phyloP scores from a whole-genome alignment of 2,329 filamentous ascomycete species.

The Apiospora aurea region DNA sequence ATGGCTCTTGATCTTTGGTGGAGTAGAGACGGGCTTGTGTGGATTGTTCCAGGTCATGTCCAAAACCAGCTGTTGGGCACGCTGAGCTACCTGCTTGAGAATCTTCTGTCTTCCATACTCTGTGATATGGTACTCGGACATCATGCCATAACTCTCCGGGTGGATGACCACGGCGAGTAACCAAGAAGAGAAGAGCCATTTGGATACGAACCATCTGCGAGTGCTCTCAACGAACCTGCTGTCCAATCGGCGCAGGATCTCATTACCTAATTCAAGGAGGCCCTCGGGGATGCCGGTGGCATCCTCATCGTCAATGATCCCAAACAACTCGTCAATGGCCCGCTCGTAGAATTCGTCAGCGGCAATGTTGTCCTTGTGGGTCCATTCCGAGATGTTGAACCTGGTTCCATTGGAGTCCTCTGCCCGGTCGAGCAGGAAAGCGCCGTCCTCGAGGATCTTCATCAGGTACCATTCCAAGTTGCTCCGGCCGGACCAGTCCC shows the following conservation, averaged over 20 bases:
- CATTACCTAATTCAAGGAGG: constrained; percentile 82
- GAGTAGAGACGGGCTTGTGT: constrained; percentile 65
- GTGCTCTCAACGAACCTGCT: constrained; percentile 76
- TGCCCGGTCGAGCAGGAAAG: constrained; percentile 86
- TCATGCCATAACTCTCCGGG: constrained; percentile 81
- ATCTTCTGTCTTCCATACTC: constrained; percentile 88
- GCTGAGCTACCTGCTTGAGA: constrained; percentile 79
- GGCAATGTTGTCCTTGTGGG: constrained; percentile 79
- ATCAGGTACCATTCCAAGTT: constrained; percentile 95
- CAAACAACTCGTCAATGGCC: constrained; percentile 82
- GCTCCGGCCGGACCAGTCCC: constrained; percentile 87
- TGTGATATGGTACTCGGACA: constrained; percentile 91
- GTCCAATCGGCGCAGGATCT: constrained; percentile 80
- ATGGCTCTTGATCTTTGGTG: constrained; percentile 69
- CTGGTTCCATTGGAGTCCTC: constrained; percentile 78
- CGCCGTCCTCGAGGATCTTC: constrained; percentile 91
- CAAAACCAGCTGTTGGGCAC: constrained; percentile 79
- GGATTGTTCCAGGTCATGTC: constrained; percentile 74
- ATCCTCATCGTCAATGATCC: constrained; percentile 84
- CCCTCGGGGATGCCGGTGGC: constrained; percentile 86
- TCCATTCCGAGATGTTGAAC: constrained; percentile 75
- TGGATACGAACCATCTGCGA: constrained; percentile 83
- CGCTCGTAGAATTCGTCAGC: constrained; percentile 89
- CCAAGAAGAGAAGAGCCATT: constrained; percentile 92
- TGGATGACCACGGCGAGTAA: constrained; percentile 84